A percentile compares a stretch with the other conserved stretches of the same genome.
phyloP scores from a whole-genome alignment of 306 rosid genomes.

The Vachellia pachyceras region DNA sequence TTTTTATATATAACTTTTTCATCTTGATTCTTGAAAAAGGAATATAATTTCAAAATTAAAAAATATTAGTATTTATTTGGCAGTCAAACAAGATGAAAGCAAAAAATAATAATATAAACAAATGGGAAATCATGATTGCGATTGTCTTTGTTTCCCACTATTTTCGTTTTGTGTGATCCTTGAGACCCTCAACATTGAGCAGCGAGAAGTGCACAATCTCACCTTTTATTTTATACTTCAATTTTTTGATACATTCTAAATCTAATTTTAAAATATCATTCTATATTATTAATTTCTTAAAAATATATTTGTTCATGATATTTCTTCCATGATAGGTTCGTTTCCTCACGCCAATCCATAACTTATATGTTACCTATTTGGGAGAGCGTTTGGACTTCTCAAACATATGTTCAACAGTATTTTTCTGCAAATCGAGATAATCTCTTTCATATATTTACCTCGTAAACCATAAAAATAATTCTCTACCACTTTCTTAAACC shows the following conservation, averaged over 20 bases:
- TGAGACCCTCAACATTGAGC: constrained; percentile 17
- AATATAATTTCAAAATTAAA: not conserved
- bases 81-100: not conserved
- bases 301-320: not conserved
- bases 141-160: not conserved
- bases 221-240: not conserved
- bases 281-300: too few relatives aligned
- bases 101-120: not conserved
- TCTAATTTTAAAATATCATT: not conserved
- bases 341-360: not conserved
- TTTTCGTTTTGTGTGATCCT: constrained; percentile 4
- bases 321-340: not conserved
- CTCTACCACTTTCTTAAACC: too few relatives aligned
- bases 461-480: too few relatives aligned
- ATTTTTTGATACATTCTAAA: not conserved
- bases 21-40: not conserved
- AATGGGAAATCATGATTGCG: not conserved
- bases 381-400: too few relatives aligned
- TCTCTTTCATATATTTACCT: too few relatives aligned
- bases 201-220: not conserved
- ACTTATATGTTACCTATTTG: too few relatives aligned
- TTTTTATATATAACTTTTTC: not conserved
- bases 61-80: not conserved
- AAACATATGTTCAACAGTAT: too few relatives aligned
- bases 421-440: too few relatives aligned